These are phyloP conservation scores for Pilaira anomala DNA, from an alignment of 192 early-diverging fungal genomes.

Conservation along the genomic window DNA sequence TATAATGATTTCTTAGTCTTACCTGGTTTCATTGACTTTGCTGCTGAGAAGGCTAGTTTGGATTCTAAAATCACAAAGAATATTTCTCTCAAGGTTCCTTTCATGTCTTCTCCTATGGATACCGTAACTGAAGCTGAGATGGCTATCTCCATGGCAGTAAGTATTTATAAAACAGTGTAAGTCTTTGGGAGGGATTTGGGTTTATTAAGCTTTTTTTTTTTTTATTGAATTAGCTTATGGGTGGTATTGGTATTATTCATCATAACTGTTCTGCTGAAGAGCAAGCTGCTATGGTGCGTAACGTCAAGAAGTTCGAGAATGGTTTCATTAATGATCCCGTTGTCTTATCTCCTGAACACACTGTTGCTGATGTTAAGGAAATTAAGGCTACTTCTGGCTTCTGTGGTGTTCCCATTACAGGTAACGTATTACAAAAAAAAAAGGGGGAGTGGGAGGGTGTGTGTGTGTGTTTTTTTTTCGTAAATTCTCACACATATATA, in stretches of 20 bases:
- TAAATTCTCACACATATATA: neutral
- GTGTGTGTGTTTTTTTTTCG: too few relatives aligned
- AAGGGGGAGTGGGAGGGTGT: neutral
- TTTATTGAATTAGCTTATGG: conserved; percentile 53
- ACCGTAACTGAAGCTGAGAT: conserved; percentile 96
- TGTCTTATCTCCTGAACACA: conserved; percentile 77
- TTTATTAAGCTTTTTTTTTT: neutral
- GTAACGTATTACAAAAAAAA: conserved; percentile 35
- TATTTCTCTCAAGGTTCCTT: conserved; percentile 88
- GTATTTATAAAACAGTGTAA: conserved; percentile 14
- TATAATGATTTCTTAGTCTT: conserved; percentile 98
- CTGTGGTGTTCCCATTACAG: conserved; percentile 95
- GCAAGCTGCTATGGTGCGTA: conserved; percentile 96
- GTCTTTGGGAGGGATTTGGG: neutral
- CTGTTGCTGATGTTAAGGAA: conserved; percentile 78
- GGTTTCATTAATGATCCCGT: conserved; percentile 96
- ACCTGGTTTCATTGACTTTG: conserved; percentile 94
- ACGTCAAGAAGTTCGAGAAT: conserved; percentile 98
- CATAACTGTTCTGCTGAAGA: conserved; percentile 94
- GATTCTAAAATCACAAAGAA: conserved; percentile 90
- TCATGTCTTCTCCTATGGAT: conserved; percentile 96
- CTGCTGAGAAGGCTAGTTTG: conserved; percentile 75
- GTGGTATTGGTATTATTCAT: conserved; percentile 96
- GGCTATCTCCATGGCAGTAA: conserved; percentile 95
- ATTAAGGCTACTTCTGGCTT: conserved; percentile 89